Evolutionary conservation across 2,329 filamentous ascomycete species (phyloP).

Genomic region (Pseudocercospora musae): DNA sequence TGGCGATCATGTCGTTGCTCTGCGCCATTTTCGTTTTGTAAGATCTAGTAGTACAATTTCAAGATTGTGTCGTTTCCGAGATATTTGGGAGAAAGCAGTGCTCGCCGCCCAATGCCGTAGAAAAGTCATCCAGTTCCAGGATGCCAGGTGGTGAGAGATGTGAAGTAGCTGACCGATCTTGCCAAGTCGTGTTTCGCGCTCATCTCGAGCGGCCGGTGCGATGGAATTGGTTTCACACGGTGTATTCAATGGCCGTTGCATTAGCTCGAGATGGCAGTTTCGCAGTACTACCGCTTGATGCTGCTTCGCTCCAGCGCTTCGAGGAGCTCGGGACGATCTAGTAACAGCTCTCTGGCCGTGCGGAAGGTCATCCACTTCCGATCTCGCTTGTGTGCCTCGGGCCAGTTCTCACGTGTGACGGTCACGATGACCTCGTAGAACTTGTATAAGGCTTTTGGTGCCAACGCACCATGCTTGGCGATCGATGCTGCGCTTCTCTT

Average conservation of each 20-base stretch:
- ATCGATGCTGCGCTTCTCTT: slow-evolving; percentile 53
- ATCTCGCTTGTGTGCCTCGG: slow-evolving; percentile 86
- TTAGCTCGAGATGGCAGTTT: neutral
- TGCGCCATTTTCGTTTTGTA: neutral
- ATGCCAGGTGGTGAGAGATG: neutral
- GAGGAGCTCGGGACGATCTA: slow-evolving; percentile 77
- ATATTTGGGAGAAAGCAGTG: neutral
- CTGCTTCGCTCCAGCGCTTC: slow-evolving; percentile 77
- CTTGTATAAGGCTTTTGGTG: slow-evolving; percentile 73
- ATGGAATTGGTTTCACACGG: neutral
- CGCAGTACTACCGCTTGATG: slow-evolving; percentile 28
- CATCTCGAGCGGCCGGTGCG: neutral
- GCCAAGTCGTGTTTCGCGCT: neutral
- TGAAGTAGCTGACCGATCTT: neutral
- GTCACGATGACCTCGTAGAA: slow-evolving; percentile 88
- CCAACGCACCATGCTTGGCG: slow-evolving; percentile 38
- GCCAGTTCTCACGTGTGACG: slow-evolving; percentile 83
- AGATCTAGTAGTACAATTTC: neutral
- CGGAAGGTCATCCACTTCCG: slow-evolving; percentile 85
- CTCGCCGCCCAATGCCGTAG: neutral
- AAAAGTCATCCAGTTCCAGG: neutral
- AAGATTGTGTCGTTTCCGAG: neutral
- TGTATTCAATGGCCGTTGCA: neutral
- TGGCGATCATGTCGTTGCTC: neutral
- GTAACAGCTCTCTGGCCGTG: slow-evolving; percentile 74